Conservation (phyloP, 202 grass and related monocot species). For the Cymbopogon flexuosus region DNA sequence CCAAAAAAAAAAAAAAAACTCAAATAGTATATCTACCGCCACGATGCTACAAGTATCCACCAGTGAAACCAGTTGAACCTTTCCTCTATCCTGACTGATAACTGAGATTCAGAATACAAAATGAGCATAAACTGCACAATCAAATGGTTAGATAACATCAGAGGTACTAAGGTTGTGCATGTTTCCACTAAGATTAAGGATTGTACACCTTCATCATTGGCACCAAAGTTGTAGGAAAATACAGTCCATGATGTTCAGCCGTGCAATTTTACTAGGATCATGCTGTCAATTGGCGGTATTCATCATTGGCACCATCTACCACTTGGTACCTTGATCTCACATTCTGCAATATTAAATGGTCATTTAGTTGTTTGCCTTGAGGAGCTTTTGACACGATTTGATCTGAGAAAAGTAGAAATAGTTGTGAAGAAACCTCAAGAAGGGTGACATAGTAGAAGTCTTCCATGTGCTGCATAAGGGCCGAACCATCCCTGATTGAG, state of each 20-base stretch:
- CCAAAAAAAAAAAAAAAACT: constrained; percentile 14
- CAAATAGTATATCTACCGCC: background rate
- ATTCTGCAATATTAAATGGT: constrained; percentile 47
- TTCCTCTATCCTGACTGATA: background rate
- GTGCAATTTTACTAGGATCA: constrained; percentile 8
- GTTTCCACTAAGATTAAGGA: too few species aligned
- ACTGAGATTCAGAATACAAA: background rate
- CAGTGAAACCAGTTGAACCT: background rate
- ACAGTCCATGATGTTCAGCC: background rate
- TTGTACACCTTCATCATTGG: too few species aligned
- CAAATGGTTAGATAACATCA: background rate
- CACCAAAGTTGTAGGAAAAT: background rate
- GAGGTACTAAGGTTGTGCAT: background rate
- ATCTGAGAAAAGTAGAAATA: constrained; percentile 16
- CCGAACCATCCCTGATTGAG: constrained; percentile 88
- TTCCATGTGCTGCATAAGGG: constrained; percentile 99
- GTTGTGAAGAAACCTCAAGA: constrained; percentile 61
- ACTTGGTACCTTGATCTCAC: constrained; percentile 59
- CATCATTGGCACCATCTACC: constrained; percentile 33
- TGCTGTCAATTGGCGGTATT: constrained; percentile 13
- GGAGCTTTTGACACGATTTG: constrained; percentile 21
- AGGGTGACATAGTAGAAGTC: constrained; percentile 97
- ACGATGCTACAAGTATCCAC: background rate
- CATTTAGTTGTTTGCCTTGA: constrained; percentile 17
- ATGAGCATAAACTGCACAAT: background rate